These are phyloP conservation scores for Coniosporium tulheliwenetii DNA, from an alignment of 2,329 filamentous ascomycete species.

Conservation along the genomic window DNA sequence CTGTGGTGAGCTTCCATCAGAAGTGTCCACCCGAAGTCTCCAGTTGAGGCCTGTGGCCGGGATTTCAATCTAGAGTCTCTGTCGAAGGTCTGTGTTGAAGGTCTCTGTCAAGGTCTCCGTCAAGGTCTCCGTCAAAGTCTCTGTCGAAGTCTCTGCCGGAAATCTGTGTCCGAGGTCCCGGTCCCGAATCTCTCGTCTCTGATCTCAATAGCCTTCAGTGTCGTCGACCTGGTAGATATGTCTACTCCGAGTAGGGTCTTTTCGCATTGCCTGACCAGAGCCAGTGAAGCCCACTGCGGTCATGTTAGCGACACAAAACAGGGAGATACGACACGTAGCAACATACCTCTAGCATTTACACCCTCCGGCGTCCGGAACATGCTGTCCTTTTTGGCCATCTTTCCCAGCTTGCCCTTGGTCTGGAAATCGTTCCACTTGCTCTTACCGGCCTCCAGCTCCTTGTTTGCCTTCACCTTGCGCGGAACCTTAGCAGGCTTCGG, in stretches of 20 bases:
- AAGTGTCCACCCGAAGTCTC: background rate
- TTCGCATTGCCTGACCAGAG: conserved; percentile 89
- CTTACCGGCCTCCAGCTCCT: conserved; percentile 80
- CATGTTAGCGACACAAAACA: conserved; percentile 10
- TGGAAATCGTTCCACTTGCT: conserved; percentile 92
- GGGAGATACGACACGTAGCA: conserved; percentile 4
- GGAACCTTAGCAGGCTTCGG: conserved; percentile 50
- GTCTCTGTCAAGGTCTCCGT: too few relatives aligned
- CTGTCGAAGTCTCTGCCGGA: too few relatives aligned
- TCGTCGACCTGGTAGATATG: conserved; percentile 76
- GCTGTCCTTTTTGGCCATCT: conserved; percentile 69
- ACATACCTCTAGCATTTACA: conserved; percentile 67
- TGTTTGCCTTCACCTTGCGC: conserved; percentile 73
- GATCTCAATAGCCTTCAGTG: conserved; percentile 31
- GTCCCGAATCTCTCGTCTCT: too few relatives aligned
- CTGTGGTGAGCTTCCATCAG: background rate
- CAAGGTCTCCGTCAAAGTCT: too few relatives aligned
- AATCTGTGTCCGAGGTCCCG: too few relatives aligned
- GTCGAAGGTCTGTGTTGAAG: too few relatives aligned
- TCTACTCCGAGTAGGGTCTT: conserved; percentile 66
- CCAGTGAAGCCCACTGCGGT: conserved; percentile 80
- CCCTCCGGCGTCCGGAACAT: conserved; percentile 93
- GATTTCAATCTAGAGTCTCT: too few relatives aligned
- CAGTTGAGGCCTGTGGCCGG: too few relatives aligned
- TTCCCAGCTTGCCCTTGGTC: conserved; percentile 42